phyloP scores from a whole-genome alignment of 2,329 filamentous ascomycete species.

The Exophiala aquamarina region DNA sequence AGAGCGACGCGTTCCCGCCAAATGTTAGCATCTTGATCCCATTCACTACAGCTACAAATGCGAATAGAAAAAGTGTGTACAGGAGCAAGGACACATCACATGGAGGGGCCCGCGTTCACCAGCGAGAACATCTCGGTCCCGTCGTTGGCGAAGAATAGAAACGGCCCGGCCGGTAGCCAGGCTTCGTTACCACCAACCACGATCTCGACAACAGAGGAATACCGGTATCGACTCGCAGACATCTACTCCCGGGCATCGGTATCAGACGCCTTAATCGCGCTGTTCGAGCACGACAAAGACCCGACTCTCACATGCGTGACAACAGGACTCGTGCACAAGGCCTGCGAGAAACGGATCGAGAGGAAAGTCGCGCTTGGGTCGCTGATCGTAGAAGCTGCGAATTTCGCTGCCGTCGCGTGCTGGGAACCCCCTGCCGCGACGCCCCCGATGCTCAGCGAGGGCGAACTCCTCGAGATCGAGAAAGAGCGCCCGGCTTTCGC shows the following conservation, averaged over 20 bases:
- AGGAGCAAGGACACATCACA: neutral
- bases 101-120: conserved; percentile 4
- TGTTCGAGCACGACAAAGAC: conserved; percentile 23
- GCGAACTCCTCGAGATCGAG: conserved; percentile 7
- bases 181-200: conserved; percentile 9
- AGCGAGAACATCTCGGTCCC: conserved; percentile 17
- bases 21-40: no score
- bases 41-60: no score
- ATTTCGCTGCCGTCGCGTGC: conserved; percentile 23
- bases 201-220: conserved; percentile 12
- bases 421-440: conserved; percentile 19
- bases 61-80: no score
- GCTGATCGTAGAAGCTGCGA: conserved; percentile 16
- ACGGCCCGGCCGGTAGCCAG: neutral
- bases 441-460: conserved; percentile 3
- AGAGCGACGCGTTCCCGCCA: no score
- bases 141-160: conserved; percentile 7
- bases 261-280: conserved; percentile 13
- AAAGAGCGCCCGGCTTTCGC: conserved; percentile 13
- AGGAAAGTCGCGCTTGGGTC: conserved; percentile 14
- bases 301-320: conserved; percentile 1
- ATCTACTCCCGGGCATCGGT: conserved; percentile 16
- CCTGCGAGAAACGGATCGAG: conserved; percentile 8
- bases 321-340: conserved; percentile 10
- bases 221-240: conserved; percentile 19